Evolutionary conservation across 2,329 filamentous ascomycete genomes (phyloP).

Genomic region (Aureobasidium leucospermi): DNA sequence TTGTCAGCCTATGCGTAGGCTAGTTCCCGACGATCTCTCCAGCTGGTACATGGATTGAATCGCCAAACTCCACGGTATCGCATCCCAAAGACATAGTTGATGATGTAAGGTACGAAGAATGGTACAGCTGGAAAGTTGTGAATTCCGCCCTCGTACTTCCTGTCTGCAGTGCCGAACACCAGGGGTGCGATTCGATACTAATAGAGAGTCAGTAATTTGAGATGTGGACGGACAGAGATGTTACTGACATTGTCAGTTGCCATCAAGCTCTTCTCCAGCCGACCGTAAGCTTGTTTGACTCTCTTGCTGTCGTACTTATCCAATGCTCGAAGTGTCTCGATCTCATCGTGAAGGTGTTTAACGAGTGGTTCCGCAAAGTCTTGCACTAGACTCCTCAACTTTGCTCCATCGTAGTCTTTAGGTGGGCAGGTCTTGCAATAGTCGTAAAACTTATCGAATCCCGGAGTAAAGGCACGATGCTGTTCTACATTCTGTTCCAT

Average conservation of each 20-base stretch:
- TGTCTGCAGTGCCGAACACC: constrained; percentile 30
- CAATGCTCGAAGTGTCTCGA: constrained; percentile 20
- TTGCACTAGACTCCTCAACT: constrained; percentile 20
- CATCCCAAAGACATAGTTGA: constrained; percentile 27
- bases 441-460: constrained; percentile 21
- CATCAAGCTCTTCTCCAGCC: constrained; percentile 26
- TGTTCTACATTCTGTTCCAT: constrained; percentile 29
- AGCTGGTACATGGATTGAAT: constrained; percentile 30
- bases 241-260: constrained; percentile 25
- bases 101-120: constrained; percentile 29
- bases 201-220: constrained; percentile 10
- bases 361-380: constrained; percentile 22
- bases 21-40: constrained; percentile 25
- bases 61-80: constrained; percentile 28
- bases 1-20: constrained; percentile 6
- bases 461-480: constrained; percentile 24
- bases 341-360: constrained; percentile 23
- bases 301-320: constrained; percentile 19
- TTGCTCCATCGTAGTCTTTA: constrained; percentile 20
- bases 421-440: constrained; percentile 21
- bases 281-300: constrained; percentile 22
- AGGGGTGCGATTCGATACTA: constrained; percentile 29
- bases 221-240: neutral
- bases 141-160: constrained; percentile 27
- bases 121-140: constrained; percentile 29